Base-by-base conservation (phyloP, 305 asterid genomes). In the Fraxinus ornus region DNA sequence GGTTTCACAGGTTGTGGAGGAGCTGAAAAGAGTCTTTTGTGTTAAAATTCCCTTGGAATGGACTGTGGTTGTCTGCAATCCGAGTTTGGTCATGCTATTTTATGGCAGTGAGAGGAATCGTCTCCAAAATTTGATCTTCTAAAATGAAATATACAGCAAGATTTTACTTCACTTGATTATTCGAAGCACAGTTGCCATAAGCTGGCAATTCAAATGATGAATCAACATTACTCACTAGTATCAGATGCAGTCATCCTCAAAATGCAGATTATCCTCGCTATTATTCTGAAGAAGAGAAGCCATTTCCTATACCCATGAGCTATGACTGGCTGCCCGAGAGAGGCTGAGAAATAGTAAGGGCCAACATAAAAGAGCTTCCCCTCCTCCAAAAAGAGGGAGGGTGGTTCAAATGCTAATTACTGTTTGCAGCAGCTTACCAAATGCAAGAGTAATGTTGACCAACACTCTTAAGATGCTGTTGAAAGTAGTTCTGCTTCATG, bases 231-330 rank as follows among this genome's bases (percentile, higher is more conserved):
- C 78, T 66, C 86, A n/a, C 78, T 76, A 60, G 79, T 87, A 86
- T 91, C 76, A 85, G 83, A 76, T 90, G 96, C 39, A 85, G 85
- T 68, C 32, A 86, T 82, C 94, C 98, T 52, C 98, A 93, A 84
- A 96, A 96, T 90, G 92, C 95, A 75, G 98, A 94, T 89, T 90
- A 92, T 33, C 98, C 98, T 79, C 97, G 91, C 78, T 90, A 93
- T 84, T 91, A 91, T 85, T 92, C 98, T 21, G 92, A 86, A 86
- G 92, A 88, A 81, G 97, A 91, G 88, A 94, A 93, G 91, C 98
- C 98, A 37, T 94, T 96, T 86, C 98, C 97, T 19, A 83, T 93
- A 88, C 98, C 98, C 81, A 81, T 96, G 98, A 96, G 90, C 87
- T 96, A 85, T 84, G 99, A 10, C 87, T 98, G 83, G 91, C 91